Percentiles rank a stretch among this genome's conserved stretches.
Conservation (phyloP, 2,329 filamentous ascomycete genomes). For the Beauveria sp. region DNA sequence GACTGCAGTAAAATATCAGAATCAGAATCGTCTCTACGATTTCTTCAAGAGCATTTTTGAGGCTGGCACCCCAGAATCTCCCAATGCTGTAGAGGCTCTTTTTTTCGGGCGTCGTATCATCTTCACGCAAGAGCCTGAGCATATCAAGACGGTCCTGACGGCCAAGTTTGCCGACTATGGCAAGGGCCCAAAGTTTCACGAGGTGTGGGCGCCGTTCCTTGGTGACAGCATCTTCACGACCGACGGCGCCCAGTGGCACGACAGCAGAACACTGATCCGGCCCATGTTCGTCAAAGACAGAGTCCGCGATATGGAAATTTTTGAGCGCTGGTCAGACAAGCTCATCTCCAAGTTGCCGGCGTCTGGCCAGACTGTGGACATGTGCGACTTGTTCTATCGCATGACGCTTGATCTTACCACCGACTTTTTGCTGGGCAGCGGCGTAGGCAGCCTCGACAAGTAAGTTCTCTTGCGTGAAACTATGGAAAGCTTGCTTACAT, state of each 20-base stretch:
- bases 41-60: slow-evolving; percentile 24
- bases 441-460: slow-evolving; percentile 38
- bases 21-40: slow-evolving; percentile 24
- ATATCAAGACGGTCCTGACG: slow-evolving; percentile 49
- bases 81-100: slow-evolving; percentile 30
- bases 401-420: slow-evolving; percentile 61
- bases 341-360: slow-evolving; percentile 51
- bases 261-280: slow-evolving; percentile 43
- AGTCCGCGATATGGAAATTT: slow-evolving; percentile 43
- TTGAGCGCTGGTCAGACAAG: slow-evolving; percentile 51
- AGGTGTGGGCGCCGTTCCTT: slow-evolving; percentile 37
- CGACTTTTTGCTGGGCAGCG: slow-evolving; percentile 59
- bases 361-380: slow-evolving; percentile 47
- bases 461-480: slow-evolving; percentile 14
- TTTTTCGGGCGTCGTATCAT: slow-evolving; percentile 30
- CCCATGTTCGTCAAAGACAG: slow-evolving; percentile 45
- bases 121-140: slow-evolving; percentile 45
- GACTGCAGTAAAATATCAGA: background rate
- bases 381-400: slow-evolving; percentile 56
- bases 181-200: slow-evolving; percentile 36
- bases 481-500: background rate
- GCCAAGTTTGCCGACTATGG: slow-evolving; percentile 49
- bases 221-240: slow-evolving; percentile 50
- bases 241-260: slow-evolving; percentile 46
- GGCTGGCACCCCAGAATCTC: slow-evolving; percentile 22